A percentile compares a stretch with the other conserved stretches of the same genome.
Evolutionary conservation across 2,329 filamentous ascomycete species (phyloP).

Genomic region (Elsinoe australis): DNA sequence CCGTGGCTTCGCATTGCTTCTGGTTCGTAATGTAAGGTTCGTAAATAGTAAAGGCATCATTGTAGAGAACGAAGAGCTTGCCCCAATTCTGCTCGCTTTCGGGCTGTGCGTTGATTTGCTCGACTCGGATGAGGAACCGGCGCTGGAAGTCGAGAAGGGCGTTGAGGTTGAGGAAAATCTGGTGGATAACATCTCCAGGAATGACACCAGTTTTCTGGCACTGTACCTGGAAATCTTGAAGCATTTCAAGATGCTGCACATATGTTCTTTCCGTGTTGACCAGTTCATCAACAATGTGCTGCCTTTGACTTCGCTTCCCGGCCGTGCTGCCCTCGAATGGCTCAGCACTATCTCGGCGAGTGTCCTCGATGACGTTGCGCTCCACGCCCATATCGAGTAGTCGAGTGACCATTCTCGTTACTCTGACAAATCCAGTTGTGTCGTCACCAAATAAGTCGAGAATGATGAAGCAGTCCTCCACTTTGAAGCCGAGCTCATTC

Average conservation of each 20-base stretch:
- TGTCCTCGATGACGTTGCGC: conserved; percentile 61
- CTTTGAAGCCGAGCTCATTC: conserved; percentile 68
- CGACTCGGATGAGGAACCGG: conserved; percentile 87
- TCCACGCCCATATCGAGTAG: conserved; percentile 81
- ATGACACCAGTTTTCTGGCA: conserved; percentile 82
- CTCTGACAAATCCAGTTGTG: conserved; percentile 89
- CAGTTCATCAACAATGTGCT: conserved; percentile 85
- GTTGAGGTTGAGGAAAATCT: conserved; percentile 95
- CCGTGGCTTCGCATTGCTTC: conserved; percentile 78
- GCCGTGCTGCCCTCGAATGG: conserved; percentile 39
- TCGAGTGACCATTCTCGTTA: conserved; percentile 83
- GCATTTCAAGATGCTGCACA: conserved; percentile 88
- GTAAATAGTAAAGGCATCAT: conserved; percentile 85
- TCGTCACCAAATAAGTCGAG: conserved; percentile 87
- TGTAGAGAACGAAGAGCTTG: conserved; percentile 75
- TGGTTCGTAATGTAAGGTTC: conserved; percentile 97
- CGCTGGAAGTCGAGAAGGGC: conserved; percentile 91
- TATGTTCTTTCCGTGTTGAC: conserved; percentile 96
- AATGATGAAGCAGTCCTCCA: conserved; percentile 83
- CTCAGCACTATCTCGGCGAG: conserved; percentile 47
- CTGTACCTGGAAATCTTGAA: conserved; percentile 85
- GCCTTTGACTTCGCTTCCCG: conserved; percentile 59
- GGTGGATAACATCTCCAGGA: conserved; percentile 81
- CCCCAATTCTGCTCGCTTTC: conserved; percentile 81
- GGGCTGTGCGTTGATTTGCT: conserved; percentile 84